Evolutionary conservation across 2,329 filamentous ascomycete genomes (phyloP), one percentile per base, ranked within the genome.

Genomic region (Xenoacremonium recifei): DNA sequence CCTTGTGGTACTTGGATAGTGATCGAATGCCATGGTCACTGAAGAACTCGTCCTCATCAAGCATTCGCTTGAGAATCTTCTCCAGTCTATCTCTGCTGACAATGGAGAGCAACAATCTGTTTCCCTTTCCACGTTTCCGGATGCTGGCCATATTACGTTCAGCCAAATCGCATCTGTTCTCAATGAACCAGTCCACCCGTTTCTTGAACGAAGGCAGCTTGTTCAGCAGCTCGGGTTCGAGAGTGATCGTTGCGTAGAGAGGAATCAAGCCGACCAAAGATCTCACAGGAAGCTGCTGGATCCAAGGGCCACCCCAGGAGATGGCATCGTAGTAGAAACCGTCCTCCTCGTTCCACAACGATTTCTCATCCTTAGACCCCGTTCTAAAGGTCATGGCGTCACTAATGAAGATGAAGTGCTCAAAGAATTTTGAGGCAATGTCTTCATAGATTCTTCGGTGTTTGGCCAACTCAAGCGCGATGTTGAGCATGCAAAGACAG

Each of bases 261-360:
- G 92, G 92, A 50, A 97, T 97, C 44, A 97, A 73, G 10, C 93
- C 92, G 39, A 97, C 92, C 6, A 97, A 79, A 13, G 92, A 97
- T 44, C 90, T 79, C 39, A 97, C 89, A 1, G 89, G 91, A 60
- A 97, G 79, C 66, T 96, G 91, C 60, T 96, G 89, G 39, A 88
- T 88, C 84, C 85, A 95, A 6, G 91, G 91, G 7, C 90, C 90
- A 37, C 92, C 92, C 82, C 89, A 97, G 2, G 91, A 95, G 51
- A 97, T 97, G 19, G 92, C 92, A 69, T 97, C 92, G 62, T 97
- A 97, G 76, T 97, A 97, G 75, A 97, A 97, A 42, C 89, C 90
- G 65, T 97, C 92, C 49, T 95, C 80, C 20, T 96, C 90, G 59
- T 96, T 97, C 92, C 92, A 97, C 6, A 97, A 72, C 23, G 91